Conservation (phyloP, 371 early-diverging fungal species). For the Mucor velutinosus region DNA sequence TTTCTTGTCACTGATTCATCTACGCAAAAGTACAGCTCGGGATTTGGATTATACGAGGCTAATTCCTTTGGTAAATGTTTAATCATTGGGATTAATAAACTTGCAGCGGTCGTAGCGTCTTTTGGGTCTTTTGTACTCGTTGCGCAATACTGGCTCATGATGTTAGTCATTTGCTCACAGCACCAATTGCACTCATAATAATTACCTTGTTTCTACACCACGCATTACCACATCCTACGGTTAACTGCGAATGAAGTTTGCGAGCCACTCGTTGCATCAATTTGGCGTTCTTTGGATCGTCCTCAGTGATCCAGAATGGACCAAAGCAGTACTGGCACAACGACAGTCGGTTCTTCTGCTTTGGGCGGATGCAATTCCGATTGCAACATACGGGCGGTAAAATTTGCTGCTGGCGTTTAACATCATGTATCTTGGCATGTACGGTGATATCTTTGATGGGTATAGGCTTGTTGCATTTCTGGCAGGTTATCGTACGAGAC, state of each 20-base stretch:
- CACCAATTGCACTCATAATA: not conserved
- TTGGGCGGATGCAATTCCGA: conserved; percentile 64
- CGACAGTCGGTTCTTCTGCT: conserved; percentile 57
- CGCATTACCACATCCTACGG: conserved; percentile 73
- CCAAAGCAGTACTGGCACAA: conserved; percentile 82
- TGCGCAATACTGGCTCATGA: conserved; percentile 60
- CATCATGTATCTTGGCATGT: conserved; percentile 76
- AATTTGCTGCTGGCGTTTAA: conserved; percentile 60
- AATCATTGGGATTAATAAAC: conserved; percentile 57
- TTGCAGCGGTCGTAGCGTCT: conserved; percentile 77
- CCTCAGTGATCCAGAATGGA: conserved; percentile 79
- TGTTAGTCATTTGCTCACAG: not conserved
- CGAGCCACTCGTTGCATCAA: conserved; percentile 74
- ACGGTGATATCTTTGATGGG: conserved; percentile 79
- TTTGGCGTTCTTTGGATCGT: conserved; percentile 78
- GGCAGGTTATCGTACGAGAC: conserved; percentile 79
- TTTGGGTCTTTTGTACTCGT: conserved; percentile 51
- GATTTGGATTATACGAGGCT: conserved; percentile 22
- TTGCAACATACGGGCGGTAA: conserved; percentile 73
- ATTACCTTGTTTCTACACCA: conserved; percentile 72
- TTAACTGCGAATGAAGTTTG: conserved; percentile 76
- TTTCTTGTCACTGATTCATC: conserved; percentile 60
- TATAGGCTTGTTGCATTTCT: conserved; percentile 72
- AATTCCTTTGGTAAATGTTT: conserved; percentile 40
- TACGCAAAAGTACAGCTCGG: conserved; percentile 67